A percentile compares a stretch with the other conserved stretches of the same genome.
Evolutionary conservation across 2,329 filamentous ascomycete genomes (phyloP).

Genomic region (Trichoderma guizhouense): DNA sequence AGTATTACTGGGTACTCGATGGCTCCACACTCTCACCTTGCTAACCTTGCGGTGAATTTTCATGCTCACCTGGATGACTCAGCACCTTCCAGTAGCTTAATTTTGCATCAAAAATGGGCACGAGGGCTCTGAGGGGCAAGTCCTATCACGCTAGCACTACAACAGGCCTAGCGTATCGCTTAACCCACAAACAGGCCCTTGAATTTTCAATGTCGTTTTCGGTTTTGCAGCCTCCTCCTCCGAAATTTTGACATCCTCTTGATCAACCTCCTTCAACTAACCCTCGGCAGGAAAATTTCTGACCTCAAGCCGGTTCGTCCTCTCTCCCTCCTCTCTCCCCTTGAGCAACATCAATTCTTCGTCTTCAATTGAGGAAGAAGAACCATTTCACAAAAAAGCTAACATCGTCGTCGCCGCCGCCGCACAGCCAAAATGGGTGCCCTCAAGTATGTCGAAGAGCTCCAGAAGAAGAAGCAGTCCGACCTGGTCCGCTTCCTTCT

Average conservation of each 20-base stretch:
- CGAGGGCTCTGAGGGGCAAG: constrained; percentile 34
- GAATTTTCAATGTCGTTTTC: constrained; percentile 37
- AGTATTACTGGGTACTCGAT: neutral
- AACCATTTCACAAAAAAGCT: neutral
- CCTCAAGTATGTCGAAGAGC: constrained; percentile 99
- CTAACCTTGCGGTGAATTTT: neutral
- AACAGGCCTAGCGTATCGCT: constrained; percentile 33
- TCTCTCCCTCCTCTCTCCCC: neutral
- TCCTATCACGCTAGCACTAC: constrained; percentile 27
- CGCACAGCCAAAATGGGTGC: constrained; percentile 83
- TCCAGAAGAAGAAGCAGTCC: constrained; percentile 99
- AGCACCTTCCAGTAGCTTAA: constrained; percentile 18
- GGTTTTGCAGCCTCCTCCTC: constrained; percentile 25
- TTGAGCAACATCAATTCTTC: neutral
- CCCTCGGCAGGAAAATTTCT: constrained; percentile 34
- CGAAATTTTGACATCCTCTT: constrained; percentile 30
- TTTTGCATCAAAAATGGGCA: constrained; percentile 4
- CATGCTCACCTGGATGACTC: constrained; percentile 25
- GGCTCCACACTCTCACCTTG: neutral
- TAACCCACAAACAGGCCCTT: constrained; percentile 37
- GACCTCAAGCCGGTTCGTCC: constrained; percentile 38
- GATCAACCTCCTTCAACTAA: constrained; percentile 33
- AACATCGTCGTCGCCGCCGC: constrained; percentile 16
- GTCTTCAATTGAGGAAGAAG: neutral
- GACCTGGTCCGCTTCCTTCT: constrained; percentile 99